A percentile compares a stretch with the other conserved stretches of the same genome.
These are phyloP conservation scores for Vitrella brassicaformis DNA, from an alignment of 73 alveolate genomes.

Conservation along the genomic window DNA sequence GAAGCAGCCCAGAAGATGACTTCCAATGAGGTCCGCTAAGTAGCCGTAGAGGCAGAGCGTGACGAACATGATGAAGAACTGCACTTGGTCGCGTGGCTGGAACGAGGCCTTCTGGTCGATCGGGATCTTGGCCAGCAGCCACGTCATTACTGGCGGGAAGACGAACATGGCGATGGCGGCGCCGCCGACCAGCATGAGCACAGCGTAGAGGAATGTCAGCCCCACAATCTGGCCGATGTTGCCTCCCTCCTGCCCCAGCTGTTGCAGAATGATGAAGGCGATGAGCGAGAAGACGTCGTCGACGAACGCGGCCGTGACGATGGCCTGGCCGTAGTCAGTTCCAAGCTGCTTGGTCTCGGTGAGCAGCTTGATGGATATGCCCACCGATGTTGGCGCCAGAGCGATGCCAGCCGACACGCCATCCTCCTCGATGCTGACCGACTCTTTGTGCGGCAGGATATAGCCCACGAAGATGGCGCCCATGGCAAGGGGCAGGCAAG, in stretches of 20 bases:
- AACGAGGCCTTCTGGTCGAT: not conserved
- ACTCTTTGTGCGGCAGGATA: not conserved
- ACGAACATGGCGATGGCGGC: not conserved
- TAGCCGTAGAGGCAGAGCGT: not conserved
- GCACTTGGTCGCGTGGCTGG: conserved; percentile 2
- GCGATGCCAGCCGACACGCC: conserved; percentile 27
- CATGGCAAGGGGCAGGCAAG: conserved; percentile 3
- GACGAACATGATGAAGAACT: not conserved
- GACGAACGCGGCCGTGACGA: conserved; percentile 13
- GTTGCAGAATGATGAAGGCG: not conserved
- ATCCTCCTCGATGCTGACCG: conserved; percentile 3
- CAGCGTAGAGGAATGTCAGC: not conserved
- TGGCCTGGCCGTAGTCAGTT: conserved; percentile 6
- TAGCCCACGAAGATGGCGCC: not conserved
- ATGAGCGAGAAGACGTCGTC: conserved; percentile 8
- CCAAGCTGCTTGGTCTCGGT: not conserved
- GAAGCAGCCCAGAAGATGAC: conserved; percentile 25
- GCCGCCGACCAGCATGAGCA: not conserved
- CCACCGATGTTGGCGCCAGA: conserved; percentile 12
- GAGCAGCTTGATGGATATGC: not conserved
- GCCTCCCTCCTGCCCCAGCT: not conserved
- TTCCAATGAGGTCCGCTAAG: not conserved
- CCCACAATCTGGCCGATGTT: not conserved
- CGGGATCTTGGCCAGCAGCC: conserved; percentile 1
- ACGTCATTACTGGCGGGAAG: not conserved